Conservation (phyloP, 1,139 yeast species). For the Geotrichum candidum region DNA sequence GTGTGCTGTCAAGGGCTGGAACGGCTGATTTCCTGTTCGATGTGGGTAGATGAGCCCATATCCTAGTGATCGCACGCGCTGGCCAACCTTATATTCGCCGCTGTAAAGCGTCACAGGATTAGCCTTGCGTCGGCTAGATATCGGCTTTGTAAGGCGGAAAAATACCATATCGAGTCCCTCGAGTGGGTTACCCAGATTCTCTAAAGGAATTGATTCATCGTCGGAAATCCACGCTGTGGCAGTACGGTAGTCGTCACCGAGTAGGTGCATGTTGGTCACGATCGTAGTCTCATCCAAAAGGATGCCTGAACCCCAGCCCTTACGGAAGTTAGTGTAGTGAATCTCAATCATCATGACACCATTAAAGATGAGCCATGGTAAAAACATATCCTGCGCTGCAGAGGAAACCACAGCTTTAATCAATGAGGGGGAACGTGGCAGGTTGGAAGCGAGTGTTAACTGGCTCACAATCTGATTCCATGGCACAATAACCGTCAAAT, state of each 20-base stretch:
- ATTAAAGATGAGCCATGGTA: constrained; percentile 17
- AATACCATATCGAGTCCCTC: constrained; percentile 36
- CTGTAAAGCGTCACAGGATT: constrained; percentile 18
- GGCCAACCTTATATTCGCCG: constrained; percentile 29
- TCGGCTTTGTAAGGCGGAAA: constrained; percentile 23
- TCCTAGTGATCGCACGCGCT: constrained; percentile 46
- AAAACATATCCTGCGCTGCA: not conserved
- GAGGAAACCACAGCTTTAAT: not conserved
- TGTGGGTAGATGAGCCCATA: constrained; percentile 49
- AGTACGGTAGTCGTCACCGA: constrained; percentile 25
- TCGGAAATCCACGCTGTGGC: constrained; percentile 30
- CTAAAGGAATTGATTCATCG: constrained; percentile 18
- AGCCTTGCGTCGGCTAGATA: constrained; percentile 11
- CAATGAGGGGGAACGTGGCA: not conserved
- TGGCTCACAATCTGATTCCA: constrained; percentile 37
- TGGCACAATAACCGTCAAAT: constrained; percentile 45
- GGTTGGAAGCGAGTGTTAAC: not conserved
- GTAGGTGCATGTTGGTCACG: constrained; percentile 45
- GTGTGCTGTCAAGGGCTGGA: constrained; percentile 42
- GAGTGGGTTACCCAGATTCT: constrained; percentile 31
- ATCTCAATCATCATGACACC: constrained; percentile 24
- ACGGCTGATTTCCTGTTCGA: constrained; percentile 18
- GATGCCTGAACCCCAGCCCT: constrained; percentile 45
- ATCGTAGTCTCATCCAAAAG: constrained; percentile 34
- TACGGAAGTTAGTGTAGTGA: constrained; percentile 24